Base-by-base conservation (phyloP, 192 early-diverging fungal genomes). In the Gaertneriomyces semiglobifer region DNA sequence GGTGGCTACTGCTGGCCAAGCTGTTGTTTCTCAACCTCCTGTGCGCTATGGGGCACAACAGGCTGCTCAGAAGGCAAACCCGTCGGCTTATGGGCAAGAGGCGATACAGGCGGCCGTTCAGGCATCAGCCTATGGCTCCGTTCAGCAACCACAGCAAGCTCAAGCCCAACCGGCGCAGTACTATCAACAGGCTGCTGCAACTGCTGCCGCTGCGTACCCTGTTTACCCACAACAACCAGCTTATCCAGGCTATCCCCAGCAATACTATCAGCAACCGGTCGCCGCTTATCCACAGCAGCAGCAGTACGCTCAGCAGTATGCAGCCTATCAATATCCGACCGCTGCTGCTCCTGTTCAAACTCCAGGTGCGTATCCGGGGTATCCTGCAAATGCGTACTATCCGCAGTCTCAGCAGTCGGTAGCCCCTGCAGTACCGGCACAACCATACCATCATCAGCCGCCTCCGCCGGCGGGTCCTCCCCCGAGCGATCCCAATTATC, bases 21-120 rank as follows among this genome's bases (percentile, higher is more conserved):
- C 25, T 33, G 25, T 33, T 33, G 25, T 33, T 2, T 33, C 25
- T 0, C 25, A 33, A 33, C 25, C 25, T 33, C 25, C 25, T 33
- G 25, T 33, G 25, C 25, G 25, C 25, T 33, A 33, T 33, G 25
- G 25, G 25, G 25, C 25, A 33, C 60, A 45, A 18, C 60, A 43
- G 43, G 19, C 38, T n/a, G 60, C 12, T 7, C 16, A 61, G 25
- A 33, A 33, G 25, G 25, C 33, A 14, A 57, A 39, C 39, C 33
- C 65, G 12, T 44, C 53, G 6, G 41, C 38, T 7, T 66, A 66
- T 58, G 65, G 65, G 19, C 65, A 66, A 53, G 65, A 53, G 16
- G 65, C 65, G 18, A 55, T 66, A 14, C 65, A 66, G 44, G 65
- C 65, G 3, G 65, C 65, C 7, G 65, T 66, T 5, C 65, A 66